Evolutionary conservation across 2,329 filamentous ascomycete species (phyloP), one percentile per base, ranked within the genome.

Genomic region (Blastomyces gilchristii): DNA sequence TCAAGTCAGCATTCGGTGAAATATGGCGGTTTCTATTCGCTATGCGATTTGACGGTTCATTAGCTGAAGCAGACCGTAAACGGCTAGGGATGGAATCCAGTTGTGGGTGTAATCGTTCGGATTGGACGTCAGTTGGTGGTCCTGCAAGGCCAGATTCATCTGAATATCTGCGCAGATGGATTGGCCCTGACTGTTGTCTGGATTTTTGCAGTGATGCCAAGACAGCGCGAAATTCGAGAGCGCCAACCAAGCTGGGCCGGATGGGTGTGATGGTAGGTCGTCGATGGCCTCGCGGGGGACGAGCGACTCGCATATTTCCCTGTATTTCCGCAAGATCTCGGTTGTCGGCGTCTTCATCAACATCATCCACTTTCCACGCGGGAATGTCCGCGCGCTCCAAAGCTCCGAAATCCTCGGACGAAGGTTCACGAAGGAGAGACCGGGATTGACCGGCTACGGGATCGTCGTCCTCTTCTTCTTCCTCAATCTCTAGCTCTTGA

Each of bases 191-290:
- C 68, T 87, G 85, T 67, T 90, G 94, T 70, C 89, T 85, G 63
- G 91, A 89, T 67, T 87, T 89, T 70, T 95, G 87, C 63, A 99
- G 77, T 2, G 91, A 91, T n/a, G 90, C 88, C 56, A 99, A 79
- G 2, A 96, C 88, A 2, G 93, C 93, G 69, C 92, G 85, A 69
- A 99, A 99, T 75, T 99, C 94, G 63, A 99, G 80, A 9, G 90
- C 94, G 53, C 94, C 94, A 3, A 99, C 88, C 57, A 99, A 79
- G 78, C 94, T 97, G 1, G 94, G 93, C 53, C 94, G 84, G 66
- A 99, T 97, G 0, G 91, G 89, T 7, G 87, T 93, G 65, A 92
- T 83, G 1, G 90, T 85, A 57, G 82, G 91, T 67, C 87, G 87
- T 67, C 88, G 85, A 66, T 86, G 83, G 54, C 82, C 82, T 57